A percentile compares a stretch with the other conserved stretches of the same genome.
Conservation (phyloP, 192 early-diverging fungal species). For the Gryganskiella cystojenkinii region DNA sequence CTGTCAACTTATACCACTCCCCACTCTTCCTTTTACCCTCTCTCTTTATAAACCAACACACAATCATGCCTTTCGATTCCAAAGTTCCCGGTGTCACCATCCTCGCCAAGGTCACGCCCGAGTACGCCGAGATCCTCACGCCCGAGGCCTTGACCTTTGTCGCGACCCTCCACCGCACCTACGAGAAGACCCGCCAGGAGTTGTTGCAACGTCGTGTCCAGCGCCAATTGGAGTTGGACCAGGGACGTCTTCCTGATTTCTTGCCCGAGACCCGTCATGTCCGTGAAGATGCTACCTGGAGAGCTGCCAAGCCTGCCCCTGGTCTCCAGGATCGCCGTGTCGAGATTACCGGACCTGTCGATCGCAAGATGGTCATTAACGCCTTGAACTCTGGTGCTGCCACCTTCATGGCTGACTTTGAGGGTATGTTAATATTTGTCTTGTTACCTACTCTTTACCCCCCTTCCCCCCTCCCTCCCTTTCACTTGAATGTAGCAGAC, state of each 20-base stretch:
- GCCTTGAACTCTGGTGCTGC: conserved; percentile 93
- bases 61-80: conserved; percentile 43
- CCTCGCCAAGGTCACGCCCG: conserved; percentile 70
- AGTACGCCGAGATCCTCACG: conserved; percentile 84
- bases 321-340: conserved; percentile 93
- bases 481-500: too few species aligned
- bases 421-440: conserved; percentile 58
- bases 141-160: conserved; percentile 86
- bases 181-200: conserved; percentile 88
- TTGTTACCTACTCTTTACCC: neutral
- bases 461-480: too few species aligned
- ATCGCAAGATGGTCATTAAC: conserved; percentile 99
- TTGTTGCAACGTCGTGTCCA: conserved; percentile 82
- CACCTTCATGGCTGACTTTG: conserved; percentile 99
- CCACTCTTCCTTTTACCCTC: too few species aligned
- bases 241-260: conserved; percentile 88
- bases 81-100: conserved; percentile 78
- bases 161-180: conserved; percentile 89
- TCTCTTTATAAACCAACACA: too few species aligned
- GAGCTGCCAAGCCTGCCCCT: conserved; percentile 88
- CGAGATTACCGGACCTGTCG: conserved; percentile 98
- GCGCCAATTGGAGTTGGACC: conserved; percentile 84
- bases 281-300: conserved; percentile 91
- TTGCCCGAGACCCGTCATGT: conserved; percentile 92
- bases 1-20: neutral